Evolutionary conservation across 2,329 filamentous ascomycete genomes (phyloP).

Genomic region (Exophiala alcalophila): DNA sequence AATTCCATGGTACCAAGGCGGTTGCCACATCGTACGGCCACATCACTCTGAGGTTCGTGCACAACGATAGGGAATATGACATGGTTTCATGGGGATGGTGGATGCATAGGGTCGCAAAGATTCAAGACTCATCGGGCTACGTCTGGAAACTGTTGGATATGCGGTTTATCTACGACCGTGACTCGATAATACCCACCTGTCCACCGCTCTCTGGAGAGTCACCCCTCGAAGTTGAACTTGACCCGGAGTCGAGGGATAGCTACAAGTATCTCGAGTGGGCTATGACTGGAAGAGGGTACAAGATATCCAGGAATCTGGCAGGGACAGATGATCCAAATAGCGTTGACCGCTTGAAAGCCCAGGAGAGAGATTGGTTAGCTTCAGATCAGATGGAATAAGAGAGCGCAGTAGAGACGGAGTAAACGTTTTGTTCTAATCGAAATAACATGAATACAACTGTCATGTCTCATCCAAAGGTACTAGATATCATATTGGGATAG

Average conservation of each 20-base stretch:
- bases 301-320: neutral
- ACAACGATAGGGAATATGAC: slow-evolving; percentile 1
- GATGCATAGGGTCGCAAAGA: neutral
- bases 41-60: neutral
- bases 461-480: too few relatives aligned
- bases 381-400: too few relatives aligned
- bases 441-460: too few relatives aligned
- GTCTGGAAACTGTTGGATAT: neutral
- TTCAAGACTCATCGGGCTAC: too few relatives aligned
- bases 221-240: too few relatives aligned
- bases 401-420: too few relatives aligned
- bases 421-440: too few relatives aligned
- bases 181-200: neutral
- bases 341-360: too few relatives aligned
- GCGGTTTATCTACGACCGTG: neutral
- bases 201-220: too few relatives aligned
- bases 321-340: neutral
- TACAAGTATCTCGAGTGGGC: neutral
- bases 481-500: too few relatives aligned
- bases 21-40: neutral
- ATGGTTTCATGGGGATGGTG: neutral
- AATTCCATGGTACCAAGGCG: neutral
- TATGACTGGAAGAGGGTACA: neutral
- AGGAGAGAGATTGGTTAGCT: too few relatives aligned
- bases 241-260: neutral